Conservation (phyloP, 176 grass and related monocot species). For the Hordeum vulgare region MorexV3_pseudomolecules_assembly NC_058522.1:78103165-78103664, state of each 20-base stretch:
- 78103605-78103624: constrained; percentile 70
- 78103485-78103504: constrained; percentile 63
- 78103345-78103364: constrained; percentile 56
- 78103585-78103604: constrained; percentile 59
- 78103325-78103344: constrained; percentile 51
- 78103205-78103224: constrained; percentile 50
- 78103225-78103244: constrained; percentile 74
- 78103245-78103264: constrained; percentile 49
- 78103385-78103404: constrained; percentile 59
- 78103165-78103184: constrained; percentile 58
- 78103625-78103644: constrained; percentile 75
- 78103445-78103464: constrained; percentile 63
- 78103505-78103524: constrained; percentile 66
- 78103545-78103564: constrained; percentile 51
- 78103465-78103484: constrained; percentile 85
- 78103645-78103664: constrained; percentile 74
- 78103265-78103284: constrained; percentile 50
- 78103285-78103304: constrained; percentile 44
- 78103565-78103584: constrained; percentile 65
- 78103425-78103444: constrained; percentile 39
- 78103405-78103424: constrained; percentile 35
- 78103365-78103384: constrained; percentile 59
- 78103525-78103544: constrained; percentile 77
- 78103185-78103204: constrained; percentile 76
- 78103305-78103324: constrained; percentile 58